Evolutionary conservation across 192 early-diverging fungal species (phyloP), one percentile per base, ranked within the genome.

Genomic region (Gryganskiella cystojenkinii): DNA sequence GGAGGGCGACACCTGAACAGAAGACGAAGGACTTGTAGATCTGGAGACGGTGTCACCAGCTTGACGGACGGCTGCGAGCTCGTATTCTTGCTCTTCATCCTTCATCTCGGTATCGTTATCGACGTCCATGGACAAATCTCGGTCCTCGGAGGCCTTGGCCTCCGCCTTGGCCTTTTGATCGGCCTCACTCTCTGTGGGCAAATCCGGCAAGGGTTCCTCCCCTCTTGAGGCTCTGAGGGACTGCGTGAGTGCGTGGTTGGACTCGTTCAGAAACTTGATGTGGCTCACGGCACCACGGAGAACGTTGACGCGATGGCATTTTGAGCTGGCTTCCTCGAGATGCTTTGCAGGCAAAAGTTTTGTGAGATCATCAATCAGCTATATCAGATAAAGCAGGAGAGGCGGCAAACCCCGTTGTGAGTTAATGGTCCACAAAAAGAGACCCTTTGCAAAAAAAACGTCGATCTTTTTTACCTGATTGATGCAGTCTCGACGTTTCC

Each of bases 401-500:
- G 27, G 33, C 3, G 13, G 22, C 22, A 3, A 28, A 62, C 8
- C 35, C 25, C 55, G 7, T 61, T 53, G 34, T 8, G 33, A 28
- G n/a, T 34, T 40, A n/a, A n/a, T n/a, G n/a, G n/a, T n/a, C n/a
- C n/a, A 27, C 17, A 45, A 3, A 9, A 45, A 4, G 42, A 15
- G 5, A 22, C 9, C 20, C 10, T 24, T n/a, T 51, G n/a, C 50
- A n/a, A 3, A 19, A 49, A 20, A 44, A 19, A 15, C 20, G 52
- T 27, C 10, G 40, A 3, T 34, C 17, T 17, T 22, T 33, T 50
- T 35, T 62, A 71, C 69, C 69, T 71, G 69, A 74, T 92, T 92
- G 68, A 92, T 91, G 80, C 86, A 89, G 79, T 92, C 90, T 56
- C 91, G 80, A 47, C 91, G 88, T 52, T 89, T 86, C 19, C 91